A percentile compares a stretch with the other conserved stretches of the same genome.
Evolutionary conservation across 768 basidiomycete genomes (phyloP).

Genomic region (Podaxis carcinomalis): DNA sequence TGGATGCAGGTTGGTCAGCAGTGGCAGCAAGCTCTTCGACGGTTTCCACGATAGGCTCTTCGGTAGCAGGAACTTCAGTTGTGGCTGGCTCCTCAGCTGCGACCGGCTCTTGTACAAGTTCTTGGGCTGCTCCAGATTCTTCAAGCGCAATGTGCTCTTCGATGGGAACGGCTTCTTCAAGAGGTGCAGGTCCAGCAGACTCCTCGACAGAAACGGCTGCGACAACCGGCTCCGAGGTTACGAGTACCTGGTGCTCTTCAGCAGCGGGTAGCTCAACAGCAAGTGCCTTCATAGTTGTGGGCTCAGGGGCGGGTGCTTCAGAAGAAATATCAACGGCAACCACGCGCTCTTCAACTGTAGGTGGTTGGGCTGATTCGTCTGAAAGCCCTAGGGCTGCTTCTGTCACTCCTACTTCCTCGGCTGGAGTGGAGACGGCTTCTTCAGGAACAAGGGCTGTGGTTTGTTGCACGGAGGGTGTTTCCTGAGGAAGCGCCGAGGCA

Average conservation of each 20-base stretch:
- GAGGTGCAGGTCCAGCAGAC: neutral
- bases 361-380: neutral
- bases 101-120: neutral
- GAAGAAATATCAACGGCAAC: neutral
- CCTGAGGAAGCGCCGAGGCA: neutral
- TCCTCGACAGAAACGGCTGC: neutral
- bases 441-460: neutral
- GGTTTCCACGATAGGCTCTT: neutral
- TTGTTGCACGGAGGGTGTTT: neutral
- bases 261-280: neutral
- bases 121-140: neutral
- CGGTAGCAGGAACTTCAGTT: neutral
- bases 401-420: neutral
- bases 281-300: neutral
- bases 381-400: neutral
- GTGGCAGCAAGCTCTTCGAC: slow-evolving; percentile 1
- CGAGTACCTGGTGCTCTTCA: no score
- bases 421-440: neutral
- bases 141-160: neutral
- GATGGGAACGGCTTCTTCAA: neutral
- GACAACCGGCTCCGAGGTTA: neutral
- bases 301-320: no score
- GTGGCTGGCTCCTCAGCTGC: neutral
- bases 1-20: neutral
- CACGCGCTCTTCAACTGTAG: neutral